These are phyloP conservation scores for Lathyrus sativus DNA, from an alignment of 306 rosid species.

Conservation along the genomic window DNA sequence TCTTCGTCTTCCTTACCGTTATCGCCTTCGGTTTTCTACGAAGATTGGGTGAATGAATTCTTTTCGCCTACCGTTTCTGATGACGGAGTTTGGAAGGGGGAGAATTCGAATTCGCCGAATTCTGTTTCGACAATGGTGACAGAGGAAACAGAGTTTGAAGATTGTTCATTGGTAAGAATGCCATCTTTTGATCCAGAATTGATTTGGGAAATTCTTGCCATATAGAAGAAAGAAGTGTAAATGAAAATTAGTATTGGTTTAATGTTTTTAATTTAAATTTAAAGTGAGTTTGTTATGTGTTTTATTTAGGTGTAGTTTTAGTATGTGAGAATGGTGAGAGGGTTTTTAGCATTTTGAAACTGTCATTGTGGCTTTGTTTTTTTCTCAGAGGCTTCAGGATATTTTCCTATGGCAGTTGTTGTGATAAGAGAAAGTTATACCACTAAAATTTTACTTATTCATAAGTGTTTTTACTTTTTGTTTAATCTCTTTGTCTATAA, in stretches of 20 bases:
- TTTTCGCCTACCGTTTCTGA: slow-evolving; percentile 52
- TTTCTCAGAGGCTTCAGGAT: slow-evolving; percentile 43
- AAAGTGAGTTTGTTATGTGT: slow-evolving; percentile 1
- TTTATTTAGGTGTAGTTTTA: not conserved
- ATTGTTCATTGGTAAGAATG: slow-evolving; percentile 67
- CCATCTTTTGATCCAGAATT: slow-evolving; percentile 91
- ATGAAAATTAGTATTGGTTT: slow-evolving; percentile 24
- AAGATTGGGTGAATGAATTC: slow-evolving; percentile 46
- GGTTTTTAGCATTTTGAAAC: slow-evolving; percentile 18
- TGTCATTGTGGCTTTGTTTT: slow-evolving; percentile 39
- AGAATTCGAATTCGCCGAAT: slow-evolving; percentile 50
- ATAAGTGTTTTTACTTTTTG: not conserved
- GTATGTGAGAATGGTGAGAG: slow-evolving; percentile 14
- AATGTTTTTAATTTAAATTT: not conserved
- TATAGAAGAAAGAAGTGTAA: slow-evolving; percentile 43
- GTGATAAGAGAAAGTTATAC: not conserved
- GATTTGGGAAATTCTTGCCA: slow-evolving; percentile 91
- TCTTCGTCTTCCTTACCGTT: slow-evolving; percentile 42
- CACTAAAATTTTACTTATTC: not conserved
- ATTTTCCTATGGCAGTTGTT: slow-evolving; percentile 31
- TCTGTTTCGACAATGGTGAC: slow-evolving; percentile 50
- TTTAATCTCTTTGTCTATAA: no score
- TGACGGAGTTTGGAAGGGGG: slow-evolving; percentile 60
- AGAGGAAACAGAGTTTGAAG: slow-evolving; percentile 54
- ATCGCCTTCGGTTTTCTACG: slow-evolving; percentile 37